These are phyloP conservation scores for Cunninghamia lanceolata DNA, from an alignment of 75 land plant genomes.

Conservation along the genomic window DNA sequence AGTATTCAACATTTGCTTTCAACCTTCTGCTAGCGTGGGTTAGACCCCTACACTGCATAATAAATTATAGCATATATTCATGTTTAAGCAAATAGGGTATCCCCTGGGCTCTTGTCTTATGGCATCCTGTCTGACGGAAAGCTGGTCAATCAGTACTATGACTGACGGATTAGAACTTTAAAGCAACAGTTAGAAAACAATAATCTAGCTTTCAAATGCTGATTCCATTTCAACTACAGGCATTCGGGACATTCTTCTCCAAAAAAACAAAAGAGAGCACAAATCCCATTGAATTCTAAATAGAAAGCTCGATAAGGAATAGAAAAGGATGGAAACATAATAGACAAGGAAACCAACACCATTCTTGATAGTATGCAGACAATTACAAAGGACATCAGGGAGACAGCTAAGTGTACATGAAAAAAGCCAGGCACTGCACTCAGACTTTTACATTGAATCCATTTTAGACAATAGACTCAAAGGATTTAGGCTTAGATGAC, in stretches of 20 bases:
- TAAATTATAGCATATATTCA: not conserved
- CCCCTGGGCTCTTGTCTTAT: not conserved
- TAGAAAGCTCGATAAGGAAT: not conserved
- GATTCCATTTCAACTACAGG: not conserved
- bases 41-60: no score
- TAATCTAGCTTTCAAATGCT: not conserved
- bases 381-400: not conserved
- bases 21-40: not conserved
- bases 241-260: not conserved
- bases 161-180: not conserved
- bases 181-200: not conserved
- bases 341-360: not conserved
- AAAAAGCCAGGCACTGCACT: not conserved
- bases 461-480: not conserved
- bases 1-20: not conserved
- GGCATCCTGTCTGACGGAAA: not conserved
- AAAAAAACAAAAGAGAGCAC: not conserved
- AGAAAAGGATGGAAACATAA: not conserved
- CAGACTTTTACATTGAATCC: not conserved
- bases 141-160: not conserved
- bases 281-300: not conserved
- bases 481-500: not conserved
- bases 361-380: not conserved
- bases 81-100: not conserved
- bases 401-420: not conserved